phyloP scores from a whole-genome alignment of 2,329 filamentous ascomycete genomes.

The Plenodomus lindquistii region DNA sequence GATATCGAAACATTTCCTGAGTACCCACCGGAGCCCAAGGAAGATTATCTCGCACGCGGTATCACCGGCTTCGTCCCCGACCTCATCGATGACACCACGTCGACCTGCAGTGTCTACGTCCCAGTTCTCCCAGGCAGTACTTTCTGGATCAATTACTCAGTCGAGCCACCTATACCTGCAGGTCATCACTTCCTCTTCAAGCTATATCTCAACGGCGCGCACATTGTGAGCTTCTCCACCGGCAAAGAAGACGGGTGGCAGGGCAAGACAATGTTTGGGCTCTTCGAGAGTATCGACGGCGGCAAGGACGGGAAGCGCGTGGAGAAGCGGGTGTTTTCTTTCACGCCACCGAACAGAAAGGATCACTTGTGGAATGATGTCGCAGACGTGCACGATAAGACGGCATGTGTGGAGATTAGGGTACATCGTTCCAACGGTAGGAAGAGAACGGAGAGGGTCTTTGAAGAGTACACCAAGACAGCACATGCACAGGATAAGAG shows the following conservation, averaged over 20 bases:
- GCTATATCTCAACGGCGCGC: constrained; percentile 46
- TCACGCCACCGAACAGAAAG: constrained; percentile 25
- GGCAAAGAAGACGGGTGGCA: constrained; percentile 48
- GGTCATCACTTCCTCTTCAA: constrained; percentile 52
- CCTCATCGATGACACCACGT: constrained; percentile 24
- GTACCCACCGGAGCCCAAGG: constrained; percentile 29
- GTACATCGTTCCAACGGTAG: constrained; percentile 48
- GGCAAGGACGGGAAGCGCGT: constrained; percentile 34
- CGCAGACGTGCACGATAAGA: constrained; percentile 23
- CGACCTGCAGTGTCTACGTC: constrained; percentile 42
- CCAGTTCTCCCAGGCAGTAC: constrained; percentile 42
- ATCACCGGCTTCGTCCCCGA: constrained; percentile 7
- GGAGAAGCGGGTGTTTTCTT: constrained; percentile 50
- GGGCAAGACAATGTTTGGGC: constrained; percentile 51
- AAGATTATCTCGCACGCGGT: constrained; percentile 14
- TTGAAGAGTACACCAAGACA: constrained; percentile 29
- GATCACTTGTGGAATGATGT: constrained; percentile 14
- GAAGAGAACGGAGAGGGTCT: constrained; percentile 40
- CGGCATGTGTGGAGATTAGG: constrained; percentile 46
- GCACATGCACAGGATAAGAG: constrained; percentile 18
- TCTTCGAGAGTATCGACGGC: constrained; percentile 43
- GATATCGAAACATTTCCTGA: constrained; percentile 47
- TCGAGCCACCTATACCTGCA: constrained; percentile 35
- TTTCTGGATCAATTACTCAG: constrained; percentile 51
- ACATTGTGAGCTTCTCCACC: constrained; percentile 50